Conservation (phyloP, 2,329 filamentous ascomycete genomes). For the Aspergillus costaricaensis region DNA sequence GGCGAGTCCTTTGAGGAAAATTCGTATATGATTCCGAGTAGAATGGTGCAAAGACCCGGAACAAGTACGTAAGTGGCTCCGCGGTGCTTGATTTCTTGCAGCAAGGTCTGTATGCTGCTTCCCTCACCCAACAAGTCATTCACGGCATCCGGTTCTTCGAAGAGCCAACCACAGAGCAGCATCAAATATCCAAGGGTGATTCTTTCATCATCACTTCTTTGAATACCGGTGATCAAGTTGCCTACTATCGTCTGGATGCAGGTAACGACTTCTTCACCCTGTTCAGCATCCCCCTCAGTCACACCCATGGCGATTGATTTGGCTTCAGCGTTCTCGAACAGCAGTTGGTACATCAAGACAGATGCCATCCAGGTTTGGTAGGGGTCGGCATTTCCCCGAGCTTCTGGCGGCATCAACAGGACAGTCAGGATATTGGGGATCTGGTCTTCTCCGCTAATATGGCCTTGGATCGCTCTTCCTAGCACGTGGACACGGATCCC, state of each 20-base stretch:
- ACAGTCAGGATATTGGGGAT: constrained; percentile 87
- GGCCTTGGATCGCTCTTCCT: constrained; percentile 82
- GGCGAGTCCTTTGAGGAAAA: constrained; percentile 98
- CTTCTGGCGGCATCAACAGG: constrained; percentile 67
- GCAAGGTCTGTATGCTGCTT: constrained; percentile 83
- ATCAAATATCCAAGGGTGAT: constrained; percentile 84
- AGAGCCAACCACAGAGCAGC: constrained; percentile 85
- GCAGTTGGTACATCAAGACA: constrained; percentile 79
- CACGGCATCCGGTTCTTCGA: constrained; percentile 86
- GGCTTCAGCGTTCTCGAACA: constrained; percentile 76
- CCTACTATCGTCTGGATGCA: constrained; percentile 85
- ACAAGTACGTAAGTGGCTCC: constrained; percentile 65
- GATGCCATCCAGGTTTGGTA: constrained; percentile 90
- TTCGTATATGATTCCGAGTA: constrained; percentile 89
- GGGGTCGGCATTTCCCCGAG: constrained; percentile 69
- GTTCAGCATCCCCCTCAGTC: constrained; percentile 83
- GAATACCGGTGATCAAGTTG: constrained; percentile 79
- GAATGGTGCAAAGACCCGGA: constrained; percentile 78
- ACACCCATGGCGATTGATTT: constrained; percentile 80
- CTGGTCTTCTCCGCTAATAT: constrained; percentile 74
- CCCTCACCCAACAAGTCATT: constrained; percentile 92
- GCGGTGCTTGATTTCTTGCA: constrained; percentile 70
- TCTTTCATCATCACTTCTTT: constrained; percentile 74
- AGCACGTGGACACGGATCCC: constrained; percentile 85
- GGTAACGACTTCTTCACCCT: constrained; percentile 91